phyloP scores from a whole-genome alignment of 306 rosid species.

The Lupinus albus region DNA sequence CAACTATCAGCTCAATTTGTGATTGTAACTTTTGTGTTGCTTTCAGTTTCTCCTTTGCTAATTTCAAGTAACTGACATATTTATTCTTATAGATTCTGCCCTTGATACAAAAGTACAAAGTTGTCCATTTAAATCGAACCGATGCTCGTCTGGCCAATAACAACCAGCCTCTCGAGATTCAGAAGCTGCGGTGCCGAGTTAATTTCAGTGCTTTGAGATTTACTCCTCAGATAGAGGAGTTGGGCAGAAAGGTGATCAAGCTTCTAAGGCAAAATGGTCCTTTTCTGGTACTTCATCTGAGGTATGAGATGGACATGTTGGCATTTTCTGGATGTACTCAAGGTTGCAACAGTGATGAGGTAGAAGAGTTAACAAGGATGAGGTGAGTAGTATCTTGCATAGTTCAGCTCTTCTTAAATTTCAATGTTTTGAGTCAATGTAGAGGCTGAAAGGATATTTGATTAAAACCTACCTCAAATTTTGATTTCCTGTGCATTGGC shows the following conservation, averaged over 20 bases:
- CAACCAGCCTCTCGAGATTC: slow-evolving; percentile 82
- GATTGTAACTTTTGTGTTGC: slow-evolving; percentile 3
- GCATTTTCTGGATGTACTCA: slow-evolving; percentile 99
- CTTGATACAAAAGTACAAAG: slow-evolving; percentile 80
- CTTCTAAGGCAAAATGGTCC: slow-evolving; percentile 81
- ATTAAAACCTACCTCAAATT: slow-evolving; percentile 10
- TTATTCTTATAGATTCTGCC: slow-evolving; percentile 71
- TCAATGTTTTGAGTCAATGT: slow-evolving; percentile 10
- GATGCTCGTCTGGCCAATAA: slow-evolving; percentile 96
- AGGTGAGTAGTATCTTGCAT: slow-evolving; percentile 56
- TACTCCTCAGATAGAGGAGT: slow-evolving; percentile 92
- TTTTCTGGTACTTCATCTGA: slow-evolving; percentile 89
- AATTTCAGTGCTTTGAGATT: slow-evolving; percentile 87
- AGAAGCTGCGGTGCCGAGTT: slow-evolving; percentile 91
- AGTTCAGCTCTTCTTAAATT: slow-evolving; percentile 31
- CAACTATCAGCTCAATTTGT: slow-evolving; percentile 7
- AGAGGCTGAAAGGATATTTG: slow-evolving; percentile 9
- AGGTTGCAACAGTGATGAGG: slow-evolving; percentile 88
- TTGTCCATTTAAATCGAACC: slow-evolving; percentile 91
- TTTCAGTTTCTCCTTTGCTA: slow-evolving; percentile 27
- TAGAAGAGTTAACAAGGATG: slow-evolving; percentile 97
- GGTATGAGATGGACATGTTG: slow-evolving; percentile 99
- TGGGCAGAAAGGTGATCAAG: slow-evolving; percentile 84
- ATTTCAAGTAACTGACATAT: slow-evolving; percentile 29
- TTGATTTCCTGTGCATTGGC: slow-evolving; percentile 41